phyloP scores from a whole-genome alignment of 1,284 basidiomycete genomes.

The Meripilus lineatus region DNA sequence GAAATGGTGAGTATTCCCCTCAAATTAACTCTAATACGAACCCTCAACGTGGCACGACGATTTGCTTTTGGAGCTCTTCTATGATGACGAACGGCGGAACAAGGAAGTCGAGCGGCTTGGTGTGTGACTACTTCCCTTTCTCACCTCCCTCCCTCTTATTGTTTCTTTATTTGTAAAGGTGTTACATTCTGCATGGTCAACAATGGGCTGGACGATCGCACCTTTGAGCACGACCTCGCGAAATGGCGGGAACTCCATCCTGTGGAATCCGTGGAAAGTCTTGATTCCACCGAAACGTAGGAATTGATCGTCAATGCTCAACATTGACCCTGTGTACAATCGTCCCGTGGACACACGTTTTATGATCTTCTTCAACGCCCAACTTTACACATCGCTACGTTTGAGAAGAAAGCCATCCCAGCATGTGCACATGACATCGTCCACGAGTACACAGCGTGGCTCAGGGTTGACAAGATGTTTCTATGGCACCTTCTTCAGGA shows the following conservation, averaged over 20 bases:
- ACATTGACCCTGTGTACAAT: too few relatives aligned
- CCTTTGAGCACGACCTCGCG: constrained; percentile 57
- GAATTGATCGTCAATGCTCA: neutral
- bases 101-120: constrained; percentile 72
- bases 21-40: constrained; percentile 4
- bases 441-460: too few relatives aligned
- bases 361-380: too few relatives aligned
- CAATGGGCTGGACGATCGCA: constrained; percentile 45
- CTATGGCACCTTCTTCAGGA: too few relatives aligned
- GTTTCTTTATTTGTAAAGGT: constrained; percentile 32
- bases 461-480: too few relatives aligned
- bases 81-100: constrained; percentile 79
- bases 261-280: constrained; percentile 26
- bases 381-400: too few relatives aligned
- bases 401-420: too few relatives aligned
- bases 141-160: neutral
- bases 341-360: too few relatives aligned
- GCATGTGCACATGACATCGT: too few relatives aligned
- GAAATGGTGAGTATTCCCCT: constrained; percentile 61
- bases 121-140: constrained; percentile 21
- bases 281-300: constrained; percentile 6
- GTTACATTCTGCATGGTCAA: constrained; percentile 66
- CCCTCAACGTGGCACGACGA: neutral
- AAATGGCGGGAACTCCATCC: constrained; percentile 53
- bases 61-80: constrained; percentile 61